Percentiles rank a stretch among this genome's conserved stretches.
phyloP scores from a whole-genome alignment of 1,284 basidiomycete genomes.

The Tilletia indica region DNA sequence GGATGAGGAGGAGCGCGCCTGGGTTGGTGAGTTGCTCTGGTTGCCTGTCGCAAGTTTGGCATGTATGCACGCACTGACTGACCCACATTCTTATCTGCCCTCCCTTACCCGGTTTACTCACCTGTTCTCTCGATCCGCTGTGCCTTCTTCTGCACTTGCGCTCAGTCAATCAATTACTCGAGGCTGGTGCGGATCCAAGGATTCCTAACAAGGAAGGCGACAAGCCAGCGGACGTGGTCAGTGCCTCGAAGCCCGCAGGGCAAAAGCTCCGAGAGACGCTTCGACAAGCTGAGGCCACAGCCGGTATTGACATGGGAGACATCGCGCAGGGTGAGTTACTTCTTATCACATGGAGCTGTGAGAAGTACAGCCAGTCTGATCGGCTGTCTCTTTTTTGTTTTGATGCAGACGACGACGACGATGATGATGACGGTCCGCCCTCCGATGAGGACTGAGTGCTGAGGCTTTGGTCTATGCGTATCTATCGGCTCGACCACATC shows the following conservation, averaged over 20 bases:
- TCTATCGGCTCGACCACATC: no score
- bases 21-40: constrained; percentile 56
- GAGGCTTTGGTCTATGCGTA: no score
- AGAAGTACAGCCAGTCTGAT: neutral
- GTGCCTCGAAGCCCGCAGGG: neutral
- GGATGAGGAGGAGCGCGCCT: constrained; percentile 64
- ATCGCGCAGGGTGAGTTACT: neutral
- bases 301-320: constrained; percentile 13
- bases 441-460: constrained; percentile 5
- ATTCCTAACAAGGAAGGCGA: constrained; percentile 46
- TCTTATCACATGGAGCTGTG: neutral
- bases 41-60: neutral
- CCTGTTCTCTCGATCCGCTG: no score
- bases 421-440: constrained; percentile 8
- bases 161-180: constrained; percentile 47
- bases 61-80: neutral
- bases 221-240: constrained; percentile 39
- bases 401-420: neutral
- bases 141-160: no score
- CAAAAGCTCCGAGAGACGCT: constrained; percentile 11
- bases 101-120: neutral
- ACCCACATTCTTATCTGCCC: neutral
- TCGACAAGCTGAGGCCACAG: constrained; percentile 13
- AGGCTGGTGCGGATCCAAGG: constrained; percentile 46
- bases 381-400: neutral